phyloP scores from a whole-genome alignment of 768 basidiomycete genomes.

The Panaeolus cyanescens region DNA sequence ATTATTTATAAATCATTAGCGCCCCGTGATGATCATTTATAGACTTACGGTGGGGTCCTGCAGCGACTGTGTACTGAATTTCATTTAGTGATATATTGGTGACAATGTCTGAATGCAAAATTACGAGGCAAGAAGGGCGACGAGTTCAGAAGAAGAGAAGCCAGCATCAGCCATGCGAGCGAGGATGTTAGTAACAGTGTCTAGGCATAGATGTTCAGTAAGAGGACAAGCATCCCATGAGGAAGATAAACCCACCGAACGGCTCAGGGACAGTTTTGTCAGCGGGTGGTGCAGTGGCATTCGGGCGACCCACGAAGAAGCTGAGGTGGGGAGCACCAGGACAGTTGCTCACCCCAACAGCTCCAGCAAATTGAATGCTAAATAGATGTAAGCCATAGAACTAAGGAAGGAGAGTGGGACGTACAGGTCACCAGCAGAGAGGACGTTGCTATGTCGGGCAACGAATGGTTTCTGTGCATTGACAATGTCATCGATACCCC shows the following conservation, averaged over 20 bases:
- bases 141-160: conserved; percentile 34
- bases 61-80: conserved; percentile 21
- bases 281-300: conserved; percentile 31
- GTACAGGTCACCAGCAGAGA: conserved; percentile 48
- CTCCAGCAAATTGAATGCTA: conserved; percentile 50
- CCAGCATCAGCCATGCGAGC: conserved; percentile 35
- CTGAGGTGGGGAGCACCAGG: conserved; percentile 44
- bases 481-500: conserved; percentile 44
- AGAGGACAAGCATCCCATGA: neutral
- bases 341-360: conserved; percentile 43
- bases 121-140: conserved; percentile 38
- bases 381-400: neutral
- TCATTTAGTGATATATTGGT: neutral
- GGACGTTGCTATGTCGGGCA: conserved; percentile 30
- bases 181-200: conserved; percentile 31
- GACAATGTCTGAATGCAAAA: neutral
- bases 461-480: conserved; percentile 35
- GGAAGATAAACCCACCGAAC: conserved; percentile 9
- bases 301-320: conserved; percentile 40
- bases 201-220: conserved; percentile 10
- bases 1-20: neutral
- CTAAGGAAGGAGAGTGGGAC: conserved; percentile 10
- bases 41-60: conserved; percentile 26
- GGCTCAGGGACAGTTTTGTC: conserved; percentile 17
- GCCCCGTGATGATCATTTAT: conserved; percentile 3